Percentiles rank a stretch among this genome's conserved stretches.
Evolutionary conservation across 164 flowering plant genomes (phyloP).

Genomic region (Stephania japonica): DNA sequence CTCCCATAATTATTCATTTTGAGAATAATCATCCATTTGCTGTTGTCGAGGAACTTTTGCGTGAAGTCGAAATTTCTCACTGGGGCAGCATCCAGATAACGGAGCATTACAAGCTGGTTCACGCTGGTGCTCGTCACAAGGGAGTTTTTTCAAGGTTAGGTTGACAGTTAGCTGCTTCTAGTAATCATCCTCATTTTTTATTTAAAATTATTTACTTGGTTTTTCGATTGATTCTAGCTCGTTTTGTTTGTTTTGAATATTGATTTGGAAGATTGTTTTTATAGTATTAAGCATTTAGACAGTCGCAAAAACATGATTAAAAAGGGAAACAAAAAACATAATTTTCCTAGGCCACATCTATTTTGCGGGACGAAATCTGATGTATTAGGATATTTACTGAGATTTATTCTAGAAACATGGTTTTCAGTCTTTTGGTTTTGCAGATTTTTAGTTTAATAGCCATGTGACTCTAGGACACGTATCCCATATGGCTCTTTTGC

Average conservation of each 20-base stretch:
- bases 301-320: not conserved
- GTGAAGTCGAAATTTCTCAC: slow-evolving; percentile 92
- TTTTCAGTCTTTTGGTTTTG: not conserved
- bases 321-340: not conserved
- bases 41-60: slow-evolving; percentile 94
- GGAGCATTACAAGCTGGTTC: slow-evolving; percentile 71
- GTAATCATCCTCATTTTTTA: not conserved
- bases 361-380: not conserved
- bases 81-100: slow-evolving; percentile 95
- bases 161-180: not conserved
- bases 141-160: slow-evolving; percentile 87
- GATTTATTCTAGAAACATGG: not conserved
- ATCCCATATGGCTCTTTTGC: not conserved
- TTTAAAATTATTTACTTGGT: not conserved
- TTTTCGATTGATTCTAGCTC: not conserved
- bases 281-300: not conserved
- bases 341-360: not conserved
- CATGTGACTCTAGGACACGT: not conserved
- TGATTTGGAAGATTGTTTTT: not conserved
- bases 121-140: slow-evolving; percentile 89
- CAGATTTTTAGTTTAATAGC: not conserved
- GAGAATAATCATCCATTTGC: slow-evolving; percentile 93
- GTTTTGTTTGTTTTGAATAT: not conserved
- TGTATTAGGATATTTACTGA: not conserved
- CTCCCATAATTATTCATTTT: slow-evolving; percentile 76